Percentiles rank a stretch among this genome's conserved stretches.
Evolutionary conservation across 495 filamentous ascomycete species (phyloP).

Genomic region (Hypomontagnella monticulosa): DNA sequence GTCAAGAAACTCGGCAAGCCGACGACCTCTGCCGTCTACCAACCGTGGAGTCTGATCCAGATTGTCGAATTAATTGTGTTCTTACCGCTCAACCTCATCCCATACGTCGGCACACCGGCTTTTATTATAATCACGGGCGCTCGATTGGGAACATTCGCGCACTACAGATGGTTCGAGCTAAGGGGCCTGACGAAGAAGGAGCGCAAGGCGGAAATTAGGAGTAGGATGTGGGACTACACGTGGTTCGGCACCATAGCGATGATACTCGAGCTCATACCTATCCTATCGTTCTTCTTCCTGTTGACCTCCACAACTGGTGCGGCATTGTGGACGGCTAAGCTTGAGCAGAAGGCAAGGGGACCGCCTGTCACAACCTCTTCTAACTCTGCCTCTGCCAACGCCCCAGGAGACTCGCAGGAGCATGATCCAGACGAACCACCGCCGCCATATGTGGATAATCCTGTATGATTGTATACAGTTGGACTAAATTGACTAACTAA

Average conservation of each 20-base stretch:
- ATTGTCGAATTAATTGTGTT: conserved; percentile 80
- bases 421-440: conserved; percentile 44
- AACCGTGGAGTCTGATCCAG: conserved; percentile 75
- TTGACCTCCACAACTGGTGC: conserved; percentile 82
- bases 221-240: conserved; percentile 73
- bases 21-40: conserved; percentile 71
- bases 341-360: conserved; percentile 52
- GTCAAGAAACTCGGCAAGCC: conserved; percentile 81
- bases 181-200: conserved; percentile 72
- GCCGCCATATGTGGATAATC: conserved; percentile 47
- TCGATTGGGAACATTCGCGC: conserved; percentile 66
- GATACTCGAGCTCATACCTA: conserved; percentile 75
- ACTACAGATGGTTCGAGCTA: conserved; percentile 82
- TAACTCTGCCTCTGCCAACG: neutral
- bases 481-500: conserved; percentile 1
- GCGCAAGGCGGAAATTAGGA: conserved; percentile 69
- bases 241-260: conserved; percentile 68
- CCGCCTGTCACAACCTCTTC: neutral
- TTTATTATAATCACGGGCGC: conserved; percentile 78
- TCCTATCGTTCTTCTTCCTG: conserved; percentile 87
- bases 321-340: conserved; percentile 81
- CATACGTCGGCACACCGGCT: conserved; percentile 79
- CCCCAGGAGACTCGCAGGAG: conserved; percentile 27
- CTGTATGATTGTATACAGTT: conserved; percentile 37
- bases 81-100: conserved; percentile 89